Percentiles rank a stretch among this genome's conserved stretches.
phyloP scores from a whole-genome alignment of 2,329 filamentous ascomycete genomes.

The Paecilomyces sp. region DNA sequence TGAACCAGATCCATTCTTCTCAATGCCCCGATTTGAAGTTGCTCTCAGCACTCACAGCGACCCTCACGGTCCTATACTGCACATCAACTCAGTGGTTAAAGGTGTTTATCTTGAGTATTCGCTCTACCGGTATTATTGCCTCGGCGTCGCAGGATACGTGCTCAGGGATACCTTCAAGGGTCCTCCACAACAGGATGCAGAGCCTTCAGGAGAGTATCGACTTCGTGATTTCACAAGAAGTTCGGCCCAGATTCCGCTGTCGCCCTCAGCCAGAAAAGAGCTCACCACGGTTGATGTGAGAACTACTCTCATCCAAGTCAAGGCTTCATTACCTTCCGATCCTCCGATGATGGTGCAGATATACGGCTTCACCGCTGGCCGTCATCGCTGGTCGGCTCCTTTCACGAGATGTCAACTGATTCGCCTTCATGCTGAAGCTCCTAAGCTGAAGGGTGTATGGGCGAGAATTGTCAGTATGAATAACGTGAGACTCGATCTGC shows the following conservation, averaged over 20 bases:
- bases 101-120: slow-evolving; percentile 83
- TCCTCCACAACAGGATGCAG: slow-evolving; percentile 10
- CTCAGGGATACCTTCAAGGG: slow-evolving; percentile 59
- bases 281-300: slow-evolving; percentile 77
- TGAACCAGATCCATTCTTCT: slow-evolving; percentile 79
- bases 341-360: slow-evolving; percentile 89
- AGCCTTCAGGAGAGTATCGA: slow-evolving; percentile 6
- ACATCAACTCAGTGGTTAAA: slow-evolving; percentile 73
- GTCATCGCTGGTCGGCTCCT: slow-evolving; percentile 80
- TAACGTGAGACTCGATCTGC: slow-evolving; percentile 68
- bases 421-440: slow-evolving; percentile 81
- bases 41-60: slow-evolving; percentile 81
- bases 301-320: slow-evolving; percentile 74
- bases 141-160: slow-evolving; percentile 73
- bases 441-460: slow-evolving; percentile 77
- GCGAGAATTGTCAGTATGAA: slow-evolving; percentile 80
- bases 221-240: slow-evolving; percentile 9
- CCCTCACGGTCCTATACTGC: slow-evolving; percentile 77
- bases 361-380: slow-evolving; percentile 72
- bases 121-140: slow-evolving; percentile 83
- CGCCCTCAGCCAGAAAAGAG: slow-evolving; percentile 43
- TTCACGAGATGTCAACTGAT: slow-evolving; percentile 71
- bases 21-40: slow-evolving; percentile 78
- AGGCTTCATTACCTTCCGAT: slow-evolving; percentile 79
- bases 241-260: slow-evolving; percentile 19